These are phyloP conservation scores for Cubamyces lactineus DNA, from an alignment of 768 basidiomycete species.

Conservation along the genomic window DNA sequence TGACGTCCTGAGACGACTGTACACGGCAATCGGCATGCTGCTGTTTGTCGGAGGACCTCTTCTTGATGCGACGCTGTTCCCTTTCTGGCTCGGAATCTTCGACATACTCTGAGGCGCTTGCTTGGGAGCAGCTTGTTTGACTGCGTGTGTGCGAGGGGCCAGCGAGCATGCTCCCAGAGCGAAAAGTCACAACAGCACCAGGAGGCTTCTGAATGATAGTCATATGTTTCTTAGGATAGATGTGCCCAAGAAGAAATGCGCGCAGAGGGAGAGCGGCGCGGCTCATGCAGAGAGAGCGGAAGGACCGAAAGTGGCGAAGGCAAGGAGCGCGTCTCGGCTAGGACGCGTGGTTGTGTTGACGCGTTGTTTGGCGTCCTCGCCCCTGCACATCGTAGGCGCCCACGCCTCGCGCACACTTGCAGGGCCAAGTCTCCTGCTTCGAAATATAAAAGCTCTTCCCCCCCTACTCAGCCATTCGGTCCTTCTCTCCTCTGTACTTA, in stretches of 20 bases:
- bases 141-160: not conserved
- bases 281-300: slow-evolving; percentile 14
- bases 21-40: slow-evolving; percentile 28
- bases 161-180: slow-evolving; percentile 1
- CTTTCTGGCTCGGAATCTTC: slow-evolving; percentile 78
- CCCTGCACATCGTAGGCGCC: slow-evolving; percentile 3
- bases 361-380: slow-evolving; percentile 22
- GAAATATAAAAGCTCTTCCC: not conserved
- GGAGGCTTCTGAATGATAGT: not conserved
- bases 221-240: not conserved
- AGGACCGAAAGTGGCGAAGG: not conserved
- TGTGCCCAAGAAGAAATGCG: not conserved
- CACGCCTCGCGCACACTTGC: slow-evolving; percentile 8
- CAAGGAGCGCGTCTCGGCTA: slow-evolving; percentile 21
- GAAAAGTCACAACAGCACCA: not conserved
- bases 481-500: slow-evolving; percentile 11
- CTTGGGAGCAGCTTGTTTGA: slow-evolving; percentile 15
- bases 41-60: slow-evolving; percentile 27
- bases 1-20: slow-evolving; percentile 14
- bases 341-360: slow-evolving; percentile 21
- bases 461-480: not conserved
- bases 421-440: not conserved
- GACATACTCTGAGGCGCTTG: slow-evolving; percentile 45
- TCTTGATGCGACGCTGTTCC: slow-evolving; percentile 39
- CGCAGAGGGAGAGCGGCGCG: slow-evolving; percentile 5